Conservation (phyloP, 371 early-diverging fungal genomes). For the Dichotomocladium elegans region DNA sequence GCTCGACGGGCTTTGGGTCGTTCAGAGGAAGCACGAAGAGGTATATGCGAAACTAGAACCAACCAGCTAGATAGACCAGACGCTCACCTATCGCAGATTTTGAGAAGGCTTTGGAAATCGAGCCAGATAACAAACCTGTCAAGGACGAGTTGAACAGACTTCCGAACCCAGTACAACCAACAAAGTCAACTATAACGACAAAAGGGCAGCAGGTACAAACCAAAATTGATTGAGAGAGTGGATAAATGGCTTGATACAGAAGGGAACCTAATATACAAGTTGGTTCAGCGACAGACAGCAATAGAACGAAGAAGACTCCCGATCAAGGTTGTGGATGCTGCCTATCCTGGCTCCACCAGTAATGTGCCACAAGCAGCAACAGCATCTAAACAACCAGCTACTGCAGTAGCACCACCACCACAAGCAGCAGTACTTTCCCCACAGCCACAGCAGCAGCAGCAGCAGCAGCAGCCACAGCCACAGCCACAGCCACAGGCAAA, state of each 20-base stretch:
- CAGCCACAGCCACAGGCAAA: neutral
- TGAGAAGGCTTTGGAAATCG: constrained; percentile 57
- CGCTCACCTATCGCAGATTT: constrained; percentile 44
- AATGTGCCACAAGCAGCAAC: neutral
- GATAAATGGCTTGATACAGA: no score
- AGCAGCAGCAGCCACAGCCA: neutral
- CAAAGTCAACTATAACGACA: neutral
- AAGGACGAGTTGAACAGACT: constrained; percentile 58
- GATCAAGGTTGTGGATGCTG: constrained; percentile 28
- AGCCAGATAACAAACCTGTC: constrained; percentile 66
- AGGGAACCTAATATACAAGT: no score
- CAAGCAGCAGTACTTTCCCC: no score
- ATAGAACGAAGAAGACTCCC: constrained; percentile 15
- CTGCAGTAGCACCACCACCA: neutral
- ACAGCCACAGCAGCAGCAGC: neutral
- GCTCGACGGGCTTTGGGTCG: constrained; percentile 61
- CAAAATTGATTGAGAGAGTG: no score
- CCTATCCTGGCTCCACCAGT: neutral
- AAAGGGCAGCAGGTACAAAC: no score
- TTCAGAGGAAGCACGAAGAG: constrained; percentile 55
- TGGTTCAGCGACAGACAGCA: neutral
- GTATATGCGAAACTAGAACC: constrained; percentile 16
- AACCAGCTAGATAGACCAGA: neutral
- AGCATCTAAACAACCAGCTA: neutral
- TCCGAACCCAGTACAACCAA: constrained; percentile 1